A percentile compares a stretch with the other conserved stretches of the same genome.
These are phyloP conservation scores for Chaetomidium leptoderma DNA, from an alignment of 495 filamentous ascomycete species.

Conservation along the genomic window DNA sequence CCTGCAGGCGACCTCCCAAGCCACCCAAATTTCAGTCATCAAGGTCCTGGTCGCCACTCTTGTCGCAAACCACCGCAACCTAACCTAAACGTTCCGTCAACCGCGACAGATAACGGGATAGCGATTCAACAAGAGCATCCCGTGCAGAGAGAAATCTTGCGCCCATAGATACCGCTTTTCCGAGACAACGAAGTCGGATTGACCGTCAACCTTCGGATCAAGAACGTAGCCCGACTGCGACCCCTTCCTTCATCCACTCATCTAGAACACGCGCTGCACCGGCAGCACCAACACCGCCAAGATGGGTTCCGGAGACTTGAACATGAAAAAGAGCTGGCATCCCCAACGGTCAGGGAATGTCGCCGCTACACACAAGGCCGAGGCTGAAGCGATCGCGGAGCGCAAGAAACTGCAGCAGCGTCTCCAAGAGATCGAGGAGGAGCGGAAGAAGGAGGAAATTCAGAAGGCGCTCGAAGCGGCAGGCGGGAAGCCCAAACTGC, in stretches of 20 bases:
- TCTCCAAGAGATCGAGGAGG: slow-evolving; percentile 85
- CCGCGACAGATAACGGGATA: background rate
- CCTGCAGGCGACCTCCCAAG: slow-evolving; percentile 1
- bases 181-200: too few relatives aligned
- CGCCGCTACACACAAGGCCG: slow-evolving; percentile 42
- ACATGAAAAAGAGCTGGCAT: slow-evolving; percentile 98
- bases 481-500: slow-evolving; percentile 67
- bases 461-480: slow-evolving; percentile 85
- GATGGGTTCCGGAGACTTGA: slow-evolving; percentile 80
- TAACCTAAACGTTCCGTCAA: background rate
- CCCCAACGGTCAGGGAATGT: slow-evolving; percentile 36
- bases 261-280: slow-evolving; percentile 6
- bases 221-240: background rate
- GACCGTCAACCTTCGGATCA: background rate
- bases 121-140: background rate
- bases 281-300: slow-evolving; percentile 40
- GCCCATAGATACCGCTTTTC: too few relatives aligned
- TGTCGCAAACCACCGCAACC: background rate
- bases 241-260: background rate
- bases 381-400: slow-evolving; percentile 91
- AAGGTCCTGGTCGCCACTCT: slow-evolving; percentile 13
- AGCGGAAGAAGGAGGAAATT: slow-evolving; percentile 87
- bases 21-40: slow-evolving; percentile 9
- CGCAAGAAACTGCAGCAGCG: slow-evolving; percentile 84
- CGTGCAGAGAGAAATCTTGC: too few relatives aligned